These are phyloP conservation scores for Colletotrichum lindemuthianum DNA, from an alignment of 2,329 filamentous ascomycete species.

Conservation along the genomic window DNA sequence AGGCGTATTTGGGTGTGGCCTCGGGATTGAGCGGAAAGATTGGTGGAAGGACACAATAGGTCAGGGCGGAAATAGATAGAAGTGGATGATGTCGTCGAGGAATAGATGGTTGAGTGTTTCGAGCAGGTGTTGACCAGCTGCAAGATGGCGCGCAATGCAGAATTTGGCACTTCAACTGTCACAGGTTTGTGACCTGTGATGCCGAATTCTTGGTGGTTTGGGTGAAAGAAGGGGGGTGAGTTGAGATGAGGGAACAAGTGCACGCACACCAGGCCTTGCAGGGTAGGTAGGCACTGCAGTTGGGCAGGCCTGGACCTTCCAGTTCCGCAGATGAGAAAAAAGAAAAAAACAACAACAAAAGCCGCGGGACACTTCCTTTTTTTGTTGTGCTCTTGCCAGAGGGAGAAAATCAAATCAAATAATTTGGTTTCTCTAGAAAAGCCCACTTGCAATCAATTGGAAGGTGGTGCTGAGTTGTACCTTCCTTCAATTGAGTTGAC, in stretches of 20 bases:
- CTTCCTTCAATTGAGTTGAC: conserved; percentile 23
- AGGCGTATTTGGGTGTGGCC: conserved; percentile 25
- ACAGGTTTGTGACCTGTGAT: neutral
- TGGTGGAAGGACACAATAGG: conserved; percentile 20
- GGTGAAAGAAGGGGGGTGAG: conserved; percentile 13
- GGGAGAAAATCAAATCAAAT: neutral
- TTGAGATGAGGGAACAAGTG: conserved; percentile 3
- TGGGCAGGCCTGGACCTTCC: neutral
- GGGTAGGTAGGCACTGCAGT: no score
- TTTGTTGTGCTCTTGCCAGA: conserved; percentile 9
- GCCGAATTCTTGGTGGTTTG: conserved; percentile 16
- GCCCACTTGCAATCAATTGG: conserved; percentile 15
- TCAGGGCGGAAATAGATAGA: conserved; percentile 1
- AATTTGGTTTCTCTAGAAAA: neutral
- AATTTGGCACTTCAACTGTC: neutral
- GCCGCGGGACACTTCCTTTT: conserved; percentile 3
- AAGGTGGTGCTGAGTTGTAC: conserved; percentile 5
- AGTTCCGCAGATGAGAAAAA: conserved; percentile 3
- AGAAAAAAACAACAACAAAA: conserved; percentile 21
- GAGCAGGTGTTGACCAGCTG: conserved; percentile 1
- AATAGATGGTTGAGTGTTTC: neutral
- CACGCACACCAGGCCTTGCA: no score
- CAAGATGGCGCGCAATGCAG: neutral
- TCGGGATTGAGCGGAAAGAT: conserved; percentile 19
- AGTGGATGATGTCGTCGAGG: conserved; percentile 2